Evolutionary conservation across 345 rosid genomes (phyloP).

Genomic region (Geranium rotundifolium): DNA sequence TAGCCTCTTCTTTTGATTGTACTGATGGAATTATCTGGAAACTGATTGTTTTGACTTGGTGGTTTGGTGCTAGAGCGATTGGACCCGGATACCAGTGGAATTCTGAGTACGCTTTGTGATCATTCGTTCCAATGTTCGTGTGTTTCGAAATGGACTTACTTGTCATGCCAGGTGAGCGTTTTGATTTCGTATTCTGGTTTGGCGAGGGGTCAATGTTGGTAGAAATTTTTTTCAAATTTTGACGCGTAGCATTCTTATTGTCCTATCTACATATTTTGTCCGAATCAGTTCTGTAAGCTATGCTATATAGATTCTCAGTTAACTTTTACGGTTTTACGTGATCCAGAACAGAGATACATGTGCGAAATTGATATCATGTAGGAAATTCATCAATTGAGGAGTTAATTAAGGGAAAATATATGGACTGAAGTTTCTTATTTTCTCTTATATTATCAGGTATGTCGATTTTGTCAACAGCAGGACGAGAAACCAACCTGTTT

Average conservation of each 20-base stretch:
- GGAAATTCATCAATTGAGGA: not conserved
- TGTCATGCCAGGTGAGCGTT: conserved; percentile 74
- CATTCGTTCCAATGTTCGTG: conserved; percentile 93
- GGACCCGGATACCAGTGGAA: conserved; percentile 88
- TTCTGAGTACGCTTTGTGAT: conserved; percentile 75
- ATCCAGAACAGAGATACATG: not conserved
- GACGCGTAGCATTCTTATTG: not conserved
- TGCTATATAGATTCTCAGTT: too few relatives aligned
- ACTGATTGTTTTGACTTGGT: not conserved
- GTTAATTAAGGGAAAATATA: not conserved
- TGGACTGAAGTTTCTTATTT: conserved; percentile 1
- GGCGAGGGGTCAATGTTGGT: not conserved
- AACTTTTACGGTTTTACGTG: too few relatives aligned
- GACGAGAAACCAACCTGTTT: conserved; percentile 73
- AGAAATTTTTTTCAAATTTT: not conserved
- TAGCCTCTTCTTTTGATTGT: not conserved
- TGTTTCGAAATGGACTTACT: conserved; percentile 84
- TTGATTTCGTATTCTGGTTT: not conserved
- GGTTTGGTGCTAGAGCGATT: conserved; percentile 50
- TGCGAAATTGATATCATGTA: not conserved
- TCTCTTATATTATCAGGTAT: conserved; percentile 37
- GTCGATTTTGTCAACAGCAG: conserved; percentile 81
- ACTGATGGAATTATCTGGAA: not conserved
- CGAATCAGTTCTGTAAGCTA: not conserved
- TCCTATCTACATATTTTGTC: too few relatives aligned